Base-by-base conservation (phyloP, 331 rosid species). In the Telfairia occidentalis region DNA sequence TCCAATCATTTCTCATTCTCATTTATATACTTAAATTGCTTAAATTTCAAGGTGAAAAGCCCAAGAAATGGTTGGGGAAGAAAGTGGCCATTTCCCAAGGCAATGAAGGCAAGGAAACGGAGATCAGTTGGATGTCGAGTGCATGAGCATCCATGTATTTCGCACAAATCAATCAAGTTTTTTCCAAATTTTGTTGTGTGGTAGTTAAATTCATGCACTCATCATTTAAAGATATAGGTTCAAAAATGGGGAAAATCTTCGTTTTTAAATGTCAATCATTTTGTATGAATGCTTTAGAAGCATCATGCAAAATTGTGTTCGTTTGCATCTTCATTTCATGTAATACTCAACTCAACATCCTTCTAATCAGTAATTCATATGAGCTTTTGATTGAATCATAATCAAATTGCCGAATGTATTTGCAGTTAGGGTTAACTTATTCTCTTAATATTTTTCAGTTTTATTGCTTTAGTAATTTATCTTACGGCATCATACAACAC, bases 121-220 rank as follows among this genome's bases (percentile, higher is more conserved):
- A 60, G 7, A 60, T 7, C 8, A 40, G 15, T 19, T 24, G 50
- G 32, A 5, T 35, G 2, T 24, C 13, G 19, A 30, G 76, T 26
- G 61, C 40, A n/a, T 32, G 46, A 49, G 30, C 29, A 29, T 32
- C 42, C 73, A 67, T 67, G 50, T 13, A n/a, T 6, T 69, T 69
- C 57, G 74, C 74, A 69, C 12, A 48, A 49, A 49, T 50, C 77
- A 48, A 52, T 73, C 43, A 37, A 42, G 1, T 30, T 42, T 40
- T 42, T 32, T 37, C 15, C 67, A 35, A 9, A 4, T 40, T 60
- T 15, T 71, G 42, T 40, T 49, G n/a, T 45, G 60, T 32, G 85
- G 81, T 79, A 70, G 85, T 84, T 75, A 28, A 38, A 71, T 34
- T 82, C 83, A 84, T 84, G 82, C 81, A 77, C 29, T 57, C 74